Conservation (phyloP, 257 asterid genomes). For the Ocimum tenuiflorum region DNA sequence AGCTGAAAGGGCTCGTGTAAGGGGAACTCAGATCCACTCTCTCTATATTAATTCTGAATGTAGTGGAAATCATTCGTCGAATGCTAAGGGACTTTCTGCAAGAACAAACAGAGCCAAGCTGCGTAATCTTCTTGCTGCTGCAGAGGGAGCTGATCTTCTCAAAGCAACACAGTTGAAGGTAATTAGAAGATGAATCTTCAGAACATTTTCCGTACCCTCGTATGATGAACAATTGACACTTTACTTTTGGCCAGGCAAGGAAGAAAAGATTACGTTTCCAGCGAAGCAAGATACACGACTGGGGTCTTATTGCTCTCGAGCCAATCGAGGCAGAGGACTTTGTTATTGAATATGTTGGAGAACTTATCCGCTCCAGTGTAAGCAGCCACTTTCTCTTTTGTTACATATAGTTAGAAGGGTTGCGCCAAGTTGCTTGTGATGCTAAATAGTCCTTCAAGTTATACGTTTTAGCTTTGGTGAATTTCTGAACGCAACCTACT, state of each 20-base stretch:
- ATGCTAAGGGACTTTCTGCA: slow-evolving; percentile 78
- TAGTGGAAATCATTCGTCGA: slow-evolving; percentile 44
- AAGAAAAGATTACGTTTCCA: slow-evolving; percentile 86
- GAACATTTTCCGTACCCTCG: not conserved
- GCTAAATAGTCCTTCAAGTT: not conserved
- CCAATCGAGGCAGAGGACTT: slow-evolving; percentile 98
- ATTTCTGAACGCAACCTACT: not conserved
- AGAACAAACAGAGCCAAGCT: slow-evolving; percentile 91
- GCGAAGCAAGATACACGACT: slow-evolving; percentile 91
- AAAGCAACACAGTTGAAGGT: slow-evolving; percentile 95
- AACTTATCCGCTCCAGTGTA: slow-evolving; percentile 90
- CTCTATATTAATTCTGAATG: slow-evolving; percentile 35
- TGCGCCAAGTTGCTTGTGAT: not conserved
- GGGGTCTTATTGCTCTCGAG: slow-evolving; percentile 97
- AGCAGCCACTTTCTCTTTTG: slow-evolving; percentile 24
- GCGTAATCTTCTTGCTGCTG: slow-evolving; percentile 96
- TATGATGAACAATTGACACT: slow-evolving; percentile 8
- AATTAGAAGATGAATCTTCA: slow-evolving; percentile 21
- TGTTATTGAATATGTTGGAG: slow-evolving; percentile 98
- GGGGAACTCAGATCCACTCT: slow-evolving; percentile 52
- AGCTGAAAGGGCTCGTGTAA: slow-evolving; percentile 57
- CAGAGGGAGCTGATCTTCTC: slow-evolving; percentile 97
- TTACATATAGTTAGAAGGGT: not conserved
- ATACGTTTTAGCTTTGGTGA: not conserved
- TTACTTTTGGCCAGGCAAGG: slow-evolving; percentile 60